Evolutionary conservation across 768 basidiomycete species (phyloP), one percentile per base, ranked within the genome.

Genomic region (Vararia minispora): DNA sequence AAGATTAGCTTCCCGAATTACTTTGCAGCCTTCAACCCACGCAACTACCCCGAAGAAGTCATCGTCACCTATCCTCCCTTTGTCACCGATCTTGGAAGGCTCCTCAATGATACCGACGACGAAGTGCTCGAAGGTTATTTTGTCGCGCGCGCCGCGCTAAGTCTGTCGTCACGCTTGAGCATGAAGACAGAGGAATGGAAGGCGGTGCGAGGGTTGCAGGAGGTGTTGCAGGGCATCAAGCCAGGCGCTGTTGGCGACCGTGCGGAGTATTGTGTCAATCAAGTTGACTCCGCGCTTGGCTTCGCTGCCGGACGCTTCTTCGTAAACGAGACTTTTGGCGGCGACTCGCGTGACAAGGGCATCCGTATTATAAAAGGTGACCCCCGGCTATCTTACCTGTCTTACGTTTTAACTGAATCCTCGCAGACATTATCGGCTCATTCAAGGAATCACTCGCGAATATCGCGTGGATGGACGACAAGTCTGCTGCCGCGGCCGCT

Each of bases 391-490:
- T 18, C 9, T 36, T 17, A 3, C 26, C 29, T 23, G 16, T 45
- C 9, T 32, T 20, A 3, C 23, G 8, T 29, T 25, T 20, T 4
- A 21, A 38, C 44, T 21, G 14, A 52, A 47, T 54, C 33, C 55
- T 56, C 32, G 32, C 45, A 79, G 82, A 81, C 39, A 83, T 95
- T 46, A 74, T 97, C 37, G 58, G 74, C 17, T 69, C 90, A 0
- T 98, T 98, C 67, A 79, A 90, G 54, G 59, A 59, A 13, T 86
- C 87, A 4, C 63, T 99, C 14, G 58, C 68, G 4, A 55, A 72
- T 37, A 69, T 95, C 35, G 70, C 78, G 14, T 99, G 95, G 95
- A 89, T 99, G 83, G 95, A 98, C 54, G 59, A 77, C 33, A 60
- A 75, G 46, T 88, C 88, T 3, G 79, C 86, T 9, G 63, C 65